phyloP scores from a whole-genome alignment of 176 grass and related monocot genomes.

The Aegilops speltoides region DNA sequence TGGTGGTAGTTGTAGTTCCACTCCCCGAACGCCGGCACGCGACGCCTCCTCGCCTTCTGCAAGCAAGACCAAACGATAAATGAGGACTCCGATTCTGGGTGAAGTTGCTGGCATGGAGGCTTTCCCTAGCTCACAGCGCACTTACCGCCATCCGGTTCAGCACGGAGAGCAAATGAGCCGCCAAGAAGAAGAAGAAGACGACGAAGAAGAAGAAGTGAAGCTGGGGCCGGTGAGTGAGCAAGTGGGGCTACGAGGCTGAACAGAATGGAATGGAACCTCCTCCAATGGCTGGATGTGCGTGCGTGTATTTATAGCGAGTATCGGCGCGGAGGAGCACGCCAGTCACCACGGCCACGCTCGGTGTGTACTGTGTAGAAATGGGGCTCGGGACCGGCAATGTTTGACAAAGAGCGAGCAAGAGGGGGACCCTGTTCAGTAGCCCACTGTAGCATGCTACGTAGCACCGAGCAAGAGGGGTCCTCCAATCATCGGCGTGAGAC shows the following conservation, averaged over 20 bases:
- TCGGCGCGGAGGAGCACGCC: too few species aligned
- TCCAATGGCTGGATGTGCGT: too few species aligned
- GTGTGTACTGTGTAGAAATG: too few species aligned
- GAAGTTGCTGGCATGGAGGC: not conserved
- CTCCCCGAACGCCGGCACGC: constrained; percentile 44
- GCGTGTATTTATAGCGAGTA: too few species aligned
- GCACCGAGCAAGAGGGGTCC: not conserved
- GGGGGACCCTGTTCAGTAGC: not conserved
- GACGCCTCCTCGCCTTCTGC: constrained; percentile 15
- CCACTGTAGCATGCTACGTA: not conserved
- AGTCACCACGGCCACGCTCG: too few species aligned
- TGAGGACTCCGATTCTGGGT: too few species aligned
- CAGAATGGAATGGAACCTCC: not conserved
- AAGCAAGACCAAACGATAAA: not conserved
- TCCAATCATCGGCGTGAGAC: not conserved
- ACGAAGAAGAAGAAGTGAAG: not conserved
- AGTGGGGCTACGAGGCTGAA: not conserved
- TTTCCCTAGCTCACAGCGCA: not conserved
- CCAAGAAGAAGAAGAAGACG: too few species aligned
- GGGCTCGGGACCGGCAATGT: too few species aligned
- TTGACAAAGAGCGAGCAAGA: too few species aligned
- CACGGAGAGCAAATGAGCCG: too few species aligned
- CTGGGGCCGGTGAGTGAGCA: not conserved
- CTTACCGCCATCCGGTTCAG: not conserved
- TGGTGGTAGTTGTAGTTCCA: constrained; percentile 45